Evolutionary conservation across 306 rosid species (phyloP).

Genomic region (Lathyrus oleraceus): DNA sequence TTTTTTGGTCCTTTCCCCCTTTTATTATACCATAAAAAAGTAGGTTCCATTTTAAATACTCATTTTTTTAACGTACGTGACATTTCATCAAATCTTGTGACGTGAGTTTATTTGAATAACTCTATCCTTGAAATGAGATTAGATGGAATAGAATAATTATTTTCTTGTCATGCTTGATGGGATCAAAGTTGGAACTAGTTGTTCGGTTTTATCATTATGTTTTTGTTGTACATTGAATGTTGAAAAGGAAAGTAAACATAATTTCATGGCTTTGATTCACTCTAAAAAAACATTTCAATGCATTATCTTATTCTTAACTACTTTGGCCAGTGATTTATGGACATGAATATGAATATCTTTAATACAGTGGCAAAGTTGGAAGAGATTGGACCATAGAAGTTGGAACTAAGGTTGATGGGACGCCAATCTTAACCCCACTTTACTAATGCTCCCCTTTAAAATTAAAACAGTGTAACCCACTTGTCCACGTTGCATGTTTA

Average conservation of each 20-base stretch:
- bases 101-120: not conserved
- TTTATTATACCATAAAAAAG: no score
- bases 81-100: not conserved
- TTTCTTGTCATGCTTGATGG: not conserved
- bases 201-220: not conserved
- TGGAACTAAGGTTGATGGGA: constrained; percentile 4
- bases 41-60: no score
- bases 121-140: not conserved
- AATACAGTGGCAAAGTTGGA: not conserved
- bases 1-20: no score
- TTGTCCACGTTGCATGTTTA: not conserved
- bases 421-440: not conserved
- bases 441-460: not conserved
- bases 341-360: not conserved
- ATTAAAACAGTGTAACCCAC: not conserved
- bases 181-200: not conserved
- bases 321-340: not conserved
- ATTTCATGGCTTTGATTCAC: not conserved
- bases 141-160: not conserved
- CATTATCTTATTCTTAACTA: not conserved
- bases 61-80: not conserved
- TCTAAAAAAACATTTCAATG: not conserved
- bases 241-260: not conserved
- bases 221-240: not conserved
- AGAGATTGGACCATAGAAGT: not conserved